Evolutionary conservation across 768 basidiomycete species (phyloP).

Genomic region (Psilocybe cubensis): DNA sequence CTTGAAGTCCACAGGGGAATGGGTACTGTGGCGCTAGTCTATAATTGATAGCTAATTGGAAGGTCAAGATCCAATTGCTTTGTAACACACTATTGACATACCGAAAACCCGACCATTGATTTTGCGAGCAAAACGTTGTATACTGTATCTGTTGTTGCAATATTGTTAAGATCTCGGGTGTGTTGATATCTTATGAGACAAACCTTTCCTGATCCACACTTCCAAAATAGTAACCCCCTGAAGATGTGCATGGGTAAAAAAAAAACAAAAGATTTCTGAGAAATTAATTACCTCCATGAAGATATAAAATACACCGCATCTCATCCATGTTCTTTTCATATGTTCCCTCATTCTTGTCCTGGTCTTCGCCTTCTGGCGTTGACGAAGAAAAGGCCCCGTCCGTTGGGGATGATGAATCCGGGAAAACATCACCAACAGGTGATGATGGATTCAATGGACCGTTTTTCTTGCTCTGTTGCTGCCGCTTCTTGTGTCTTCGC

Average conservation of each 20-base stretch:
- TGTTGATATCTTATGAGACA: neutral
- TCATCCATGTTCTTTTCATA: constrained; percentile 79
- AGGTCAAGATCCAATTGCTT: neutral
- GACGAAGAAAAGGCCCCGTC: neutral
- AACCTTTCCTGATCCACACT: constrained; percentile 80
- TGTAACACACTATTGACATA: constrained; percentile 29
- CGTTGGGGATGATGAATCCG: neutral
- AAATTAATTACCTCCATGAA: constrained; percentile 65
- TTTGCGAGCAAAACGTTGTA: constrained; percentile 88
- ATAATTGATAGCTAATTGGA: constrained; percentile 68
- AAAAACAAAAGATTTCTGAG: constrained; percentile 1
- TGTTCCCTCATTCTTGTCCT: constrained; percentile 29
- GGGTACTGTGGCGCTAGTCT: constrained; percentile 96
- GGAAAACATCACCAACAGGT: neutral
- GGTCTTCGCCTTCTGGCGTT: neutral
- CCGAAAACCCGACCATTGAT: constrained; percentile 90
- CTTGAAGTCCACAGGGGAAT: constrained; percentile 92
- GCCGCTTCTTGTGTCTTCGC: constrained; percentile 52
- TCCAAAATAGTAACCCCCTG: constrained; percentile 86
- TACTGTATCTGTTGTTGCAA: constrained; percentile 54
- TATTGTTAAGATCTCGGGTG: neutral
- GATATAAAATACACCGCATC: constrained; percentile 82
- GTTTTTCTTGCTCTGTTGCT: constrained; percentile 29
- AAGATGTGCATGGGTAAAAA: neutral
- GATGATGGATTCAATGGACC: neutral